phyloP scores from a whole-genome alignment of 306 rosid species.

The Lathyrus aphaca region DNA sequence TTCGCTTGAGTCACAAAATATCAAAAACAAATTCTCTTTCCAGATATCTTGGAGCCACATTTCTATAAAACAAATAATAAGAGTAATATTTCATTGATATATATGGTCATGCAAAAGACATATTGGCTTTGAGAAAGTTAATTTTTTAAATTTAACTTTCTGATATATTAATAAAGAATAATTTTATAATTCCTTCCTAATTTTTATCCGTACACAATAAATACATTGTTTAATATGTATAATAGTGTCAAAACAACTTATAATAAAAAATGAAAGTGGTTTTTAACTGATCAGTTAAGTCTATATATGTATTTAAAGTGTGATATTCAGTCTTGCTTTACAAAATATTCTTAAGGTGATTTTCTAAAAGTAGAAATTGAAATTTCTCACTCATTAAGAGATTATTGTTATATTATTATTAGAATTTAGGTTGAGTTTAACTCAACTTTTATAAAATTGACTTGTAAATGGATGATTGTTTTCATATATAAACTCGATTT shows the following conservation, averaged over 20 bases:
- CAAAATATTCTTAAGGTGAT: not conserved
- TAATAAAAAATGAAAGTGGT: not conserved
- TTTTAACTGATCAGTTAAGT: not conserved
- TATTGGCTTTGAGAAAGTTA: not conserved
- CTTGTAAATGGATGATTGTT: too few species aligned
- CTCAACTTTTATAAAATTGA: not conserved
- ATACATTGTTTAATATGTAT: too few species aligned
- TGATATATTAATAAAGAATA: too few species aligned
- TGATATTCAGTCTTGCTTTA: not conserved
- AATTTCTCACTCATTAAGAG: too few species aligned
- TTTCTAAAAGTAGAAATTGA: too few species aligned
- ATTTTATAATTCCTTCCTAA: too few species aligned
- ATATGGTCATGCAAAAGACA: constrained; percentile 6
- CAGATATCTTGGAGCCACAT: constrained; percentile 18
- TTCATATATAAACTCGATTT: too few species aligned
- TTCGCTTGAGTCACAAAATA: not conserved
- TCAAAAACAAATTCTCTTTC: constrained; percentile 4
- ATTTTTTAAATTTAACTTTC: not conserved
- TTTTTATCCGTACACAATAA: too few species aligned
- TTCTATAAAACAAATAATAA: not conserved
- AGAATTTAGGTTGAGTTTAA: too few species aligned
- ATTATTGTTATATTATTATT: not conserved
- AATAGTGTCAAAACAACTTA: too few species aligned
- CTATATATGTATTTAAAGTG: not conserved
- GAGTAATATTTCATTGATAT: not conserved